phyloP scores from a whole-genome alignment of 2,329 filamentous ascomycete genomes.

The Alternaria sp. region DNA sequence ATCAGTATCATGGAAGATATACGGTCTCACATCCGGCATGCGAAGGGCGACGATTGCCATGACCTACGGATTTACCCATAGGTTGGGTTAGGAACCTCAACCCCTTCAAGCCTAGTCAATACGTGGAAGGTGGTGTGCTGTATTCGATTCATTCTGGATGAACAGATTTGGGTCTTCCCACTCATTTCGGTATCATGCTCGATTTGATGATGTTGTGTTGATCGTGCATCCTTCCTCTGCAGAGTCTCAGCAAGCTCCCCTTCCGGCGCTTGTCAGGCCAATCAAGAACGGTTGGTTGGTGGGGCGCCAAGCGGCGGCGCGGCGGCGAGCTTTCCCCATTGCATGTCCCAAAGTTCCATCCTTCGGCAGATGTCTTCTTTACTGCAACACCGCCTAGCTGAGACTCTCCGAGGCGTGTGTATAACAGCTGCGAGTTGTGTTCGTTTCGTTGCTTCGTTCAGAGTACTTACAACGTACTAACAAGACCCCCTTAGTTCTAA shows the following conservation, averaged over 20 bases:
- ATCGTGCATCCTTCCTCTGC: neutral
- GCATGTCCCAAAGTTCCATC: neutral
- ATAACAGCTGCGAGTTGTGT: neutral
- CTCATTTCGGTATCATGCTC: slow-evolving; percentile 1
- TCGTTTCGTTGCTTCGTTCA: neutral
- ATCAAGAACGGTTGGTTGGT: neutral
- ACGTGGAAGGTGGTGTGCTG: neutral
- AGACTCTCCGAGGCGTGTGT: neutral
- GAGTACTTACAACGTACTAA: neutral
- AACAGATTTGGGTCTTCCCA: neutral
- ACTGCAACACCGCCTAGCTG: neutral
- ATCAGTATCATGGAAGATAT: neutral
- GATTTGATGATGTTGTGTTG: neutral
- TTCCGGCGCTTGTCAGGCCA: neutral
- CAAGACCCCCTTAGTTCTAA: too few relatives aligned
- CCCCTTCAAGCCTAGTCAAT: neutral
- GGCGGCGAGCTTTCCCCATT: neutral
- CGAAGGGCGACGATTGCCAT: neutral
- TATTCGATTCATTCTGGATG: neutral
- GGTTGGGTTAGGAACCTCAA: neutral
- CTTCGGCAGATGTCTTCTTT: neutral
- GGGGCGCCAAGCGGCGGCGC: neutral
- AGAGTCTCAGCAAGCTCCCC: neutral
- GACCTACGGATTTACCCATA: neutral
- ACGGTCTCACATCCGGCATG: neutral